phyloP scores from a whole-genome alignment of 2,329 filamentous ascomycete species.

The Corinectria fuckeliana region DNA sequence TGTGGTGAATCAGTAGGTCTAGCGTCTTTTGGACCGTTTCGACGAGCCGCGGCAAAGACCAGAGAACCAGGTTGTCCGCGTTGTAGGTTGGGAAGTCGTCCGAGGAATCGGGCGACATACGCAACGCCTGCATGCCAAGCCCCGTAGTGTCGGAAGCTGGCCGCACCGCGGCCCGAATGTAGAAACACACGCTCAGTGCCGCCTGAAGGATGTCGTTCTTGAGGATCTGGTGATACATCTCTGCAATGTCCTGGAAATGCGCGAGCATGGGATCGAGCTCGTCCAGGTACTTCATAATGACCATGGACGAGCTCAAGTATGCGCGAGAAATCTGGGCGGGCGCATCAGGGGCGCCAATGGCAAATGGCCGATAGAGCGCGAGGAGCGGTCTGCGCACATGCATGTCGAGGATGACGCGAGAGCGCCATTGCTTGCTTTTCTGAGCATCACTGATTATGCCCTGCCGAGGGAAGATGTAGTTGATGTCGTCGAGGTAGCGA shows the following conservation, averaged over 20 bases:
- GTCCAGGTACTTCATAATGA: slow-evolving; percentile 61
- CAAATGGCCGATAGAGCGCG: slow-evolving; percentile 61
- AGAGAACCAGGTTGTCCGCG: slow-evolving; percentile 47
- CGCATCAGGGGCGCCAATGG: slow-evolving; percentile 56
- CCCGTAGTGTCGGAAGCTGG: slow-evolving; percentile 39
- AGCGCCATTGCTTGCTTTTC: slow-evolving; percentile 59
- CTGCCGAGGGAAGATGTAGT: slow-evolving; percentile 57
- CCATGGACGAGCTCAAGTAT: slow-evolving; percentile 62
- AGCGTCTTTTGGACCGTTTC: slow-evolving; percentile 55
- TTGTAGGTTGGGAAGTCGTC: slow-evolving; percentile 45
- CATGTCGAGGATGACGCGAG: slow-evolving; percentile 59
- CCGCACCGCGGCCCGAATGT: slow-evolving; percentile 50
- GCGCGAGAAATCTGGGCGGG: slow-evolving; percentile 58
- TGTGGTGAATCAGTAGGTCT: slow-evolving; percentile 52
- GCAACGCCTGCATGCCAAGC: slow-evolving; percentile 41
- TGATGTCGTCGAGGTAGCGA: slow-evolving; percentile 60
- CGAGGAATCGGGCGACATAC: slow-evolving; percentile 44
- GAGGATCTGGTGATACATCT: slow-evolving; percentile 60
- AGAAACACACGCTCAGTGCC: slow-evolving; percentile 62
- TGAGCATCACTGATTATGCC: slow-evolving; percentile 50
- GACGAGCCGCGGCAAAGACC: slow-evolving; percentile 51
- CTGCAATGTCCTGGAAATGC: slow-evolving; percentile 55
- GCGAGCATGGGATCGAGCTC: slow-evolving; percentile 57
- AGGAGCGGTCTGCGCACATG: slow-evolving; percentile 60
- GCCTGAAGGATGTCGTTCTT: slow-evolving; percentile 63